phyloP scores from a whole-genome alignment of 352 stramenopile genomes.

The Halophytophthora polymorphica region DNA sequence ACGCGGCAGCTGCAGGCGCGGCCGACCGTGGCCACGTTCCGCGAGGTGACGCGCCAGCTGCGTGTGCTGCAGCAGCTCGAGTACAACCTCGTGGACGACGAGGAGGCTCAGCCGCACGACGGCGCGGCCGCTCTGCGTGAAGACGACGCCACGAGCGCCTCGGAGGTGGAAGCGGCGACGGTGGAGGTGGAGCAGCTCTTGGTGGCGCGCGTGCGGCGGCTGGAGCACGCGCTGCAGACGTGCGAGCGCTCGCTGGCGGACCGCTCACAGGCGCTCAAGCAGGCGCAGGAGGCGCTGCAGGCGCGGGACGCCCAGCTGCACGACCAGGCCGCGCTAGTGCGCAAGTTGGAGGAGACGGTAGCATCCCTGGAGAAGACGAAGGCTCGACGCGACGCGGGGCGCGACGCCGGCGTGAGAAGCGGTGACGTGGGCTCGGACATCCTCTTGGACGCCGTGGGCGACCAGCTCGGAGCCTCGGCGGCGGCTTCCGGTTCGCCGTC shows the following conservation, averaged over 20 bases:
- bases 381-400: conserved; percentile 21
- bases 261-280: conserved; percentile 30
- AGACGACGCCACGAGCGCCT: too few species aligned
- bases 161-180: conserved; percentile 28
- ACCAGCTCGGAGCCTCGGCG: conserved; percentile 34
- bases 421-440: conserved; percentile 61
- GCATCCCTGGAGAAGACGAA: conserved; percentile 57
- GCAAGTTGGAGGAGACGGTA: conserved; percentile 67
- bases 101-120: conserved; percentile 29
- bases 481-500: conserved; percentile 10
- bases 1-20: conserved; percentile 40
- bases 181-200: conserved; percentile 63
- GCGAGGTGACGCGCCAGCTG: conserved; percentile 88
- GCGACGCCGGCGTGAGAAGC: conserved; percentile 15
- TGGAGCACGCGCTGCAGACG: conserved; percentile 71
- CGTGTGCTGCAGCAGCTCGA: conserved; percentile 93
- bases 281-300: conserved; percentile 28
- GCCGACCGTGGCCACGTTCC: conserved; percentile 83
- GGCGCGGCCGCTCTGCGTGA: conserved; percentile 4
- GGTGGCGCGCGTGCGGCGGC: conserved; percentile 57
- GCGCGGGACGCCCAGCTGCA: conserved; percentile 36
- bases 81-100: conserved; percentile 78
- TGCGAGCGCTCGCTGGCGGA: conserved; percentile 46
- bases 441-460: conserved; percentile 69
- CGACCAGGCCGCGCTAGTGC: conserved; percentile 49